Evolutionary conservation across 345 rosid species (phyloP).

Genomic region (Hypericum perforatum): DNA sequence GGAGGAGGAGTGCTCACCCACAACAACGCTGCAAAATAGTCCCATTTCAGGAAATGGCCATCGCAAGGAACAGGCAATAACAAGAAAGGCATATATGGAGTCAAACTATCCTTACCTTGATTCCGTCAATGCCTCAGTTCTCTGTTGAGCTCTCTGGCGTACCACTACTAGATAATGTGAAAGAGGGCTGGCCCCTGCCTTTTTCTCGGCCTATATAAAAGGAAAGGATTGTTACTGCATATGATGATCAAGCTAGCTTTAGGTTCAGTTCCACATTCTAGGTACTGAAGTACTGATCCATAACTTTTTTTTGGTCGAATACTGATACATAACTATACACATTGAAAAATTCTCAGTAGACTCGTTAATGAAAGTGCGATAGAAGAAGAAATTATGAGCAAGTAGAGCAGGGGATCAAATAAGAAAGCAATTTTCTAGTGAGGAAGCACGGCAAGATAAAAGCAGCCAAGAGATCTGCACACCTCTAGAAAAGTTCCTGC

Average conservation of each 20-base stretch:
- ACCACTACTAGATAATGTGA: slow-evolving; percentile 41
- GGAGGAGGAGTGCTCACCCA: slow-evolving; percentile 61
- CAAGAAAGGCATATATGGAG: neutral
- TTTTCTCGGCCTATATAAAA: slow-evolving; percentile 52
- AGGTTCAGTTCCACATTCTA: too few species aligned
- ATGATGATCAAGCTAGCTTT: too few species aligned
- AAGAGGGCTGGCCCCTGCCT: slow-evolving; percentile 54
- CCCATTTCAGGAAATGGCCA: slow-evolving; percentile 2
- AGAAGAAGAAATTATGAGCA: too few species aligned
- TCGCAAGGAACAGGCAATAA: neutral
- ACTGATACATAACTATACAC: too few species aligned
- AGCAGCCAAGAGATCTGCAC: neutral
- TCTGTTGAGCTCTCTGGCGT: slow-evolving; percentile 58
- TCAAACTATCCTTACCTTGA: slow-evolving; percentile 44
- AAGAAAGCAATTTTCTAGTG: too few species aligned
- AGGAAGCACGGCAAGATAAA: neutral
- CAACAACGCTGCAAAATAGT: slow-evolving; percentile 52
- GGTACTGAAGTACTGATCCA: too few species aligned
- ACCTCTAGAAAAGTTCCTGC: slow-evolving; percentile 64
- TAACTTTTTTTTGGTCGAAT: too few species aligned
- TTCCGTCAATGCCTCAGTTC: slow-evolving; percentile 58
- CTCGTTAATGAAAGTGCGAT: too few species aligned
- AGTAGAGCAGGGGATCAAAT: too few species aligned
- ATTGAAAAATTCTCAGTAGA: too few species aligned
- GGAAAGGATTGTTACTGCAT: neutral